Base-by-base conservation (phyloP, 257 asterid species). In the Solanum clarkiae region DNA sequence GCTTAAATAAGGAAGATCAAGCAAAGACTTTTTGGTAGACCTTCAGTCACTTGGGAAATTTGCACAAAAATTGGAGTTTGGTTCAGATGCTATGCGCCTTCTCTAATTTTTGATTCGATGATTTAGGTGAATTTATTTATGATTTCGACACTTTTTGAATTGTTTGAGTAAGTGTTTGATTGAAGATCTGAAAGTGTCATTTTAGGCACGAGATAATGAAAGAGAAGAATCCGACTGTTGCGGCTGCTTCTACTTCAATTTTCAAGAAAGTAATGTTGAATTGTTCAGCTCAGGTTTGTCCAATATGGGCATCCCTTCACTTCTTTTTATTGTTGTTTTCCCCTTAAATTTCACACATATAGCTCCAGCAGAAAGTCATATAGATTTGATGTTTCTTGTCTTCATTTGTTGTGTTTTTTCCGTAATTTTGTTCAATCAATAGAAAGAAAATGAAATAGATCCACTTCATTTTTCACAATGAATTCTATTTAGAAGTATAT, bases 211-310 rank as follows among this genome's bases (percentile, higher is more conserved):
- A 86, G 84, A 94, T 86, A 87, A 96, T 96, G 98, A 96, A 92
- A 90, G 98, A 96, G 86, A 95, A 94, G 91, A 91, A 82, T 82
- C 71, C 72, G 81, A 88, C 92, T 84, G 89, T 92, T 84, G 90
- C 89, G 70, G 88, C 93, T 84, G 88, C 90, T 69, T 86, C 97
- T 54, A 86, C 95, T 74, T 88, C 96, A 36, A 60, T 93, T 55
- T 92, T 95, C 85, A 92, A 88, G 87, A 89, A 94, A 84, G 81
- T 95, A 85, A 88, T 94, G 88, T 86, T 91, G 86, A 93, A 88
- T 82, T 95, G 98, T 84, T 91, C 96, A 84, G 88, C 93, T 89
- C 97, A 94, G 99, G 98, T 96, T 88, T 86, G 53, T 85, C 87
- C 84, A 12, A 70, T 72, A n/a, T 7, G 57, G 80, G 32, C 5